Conservation (phyloP, 352 stramenopile genomes). For the Aphanomyces astaci region DNA sequence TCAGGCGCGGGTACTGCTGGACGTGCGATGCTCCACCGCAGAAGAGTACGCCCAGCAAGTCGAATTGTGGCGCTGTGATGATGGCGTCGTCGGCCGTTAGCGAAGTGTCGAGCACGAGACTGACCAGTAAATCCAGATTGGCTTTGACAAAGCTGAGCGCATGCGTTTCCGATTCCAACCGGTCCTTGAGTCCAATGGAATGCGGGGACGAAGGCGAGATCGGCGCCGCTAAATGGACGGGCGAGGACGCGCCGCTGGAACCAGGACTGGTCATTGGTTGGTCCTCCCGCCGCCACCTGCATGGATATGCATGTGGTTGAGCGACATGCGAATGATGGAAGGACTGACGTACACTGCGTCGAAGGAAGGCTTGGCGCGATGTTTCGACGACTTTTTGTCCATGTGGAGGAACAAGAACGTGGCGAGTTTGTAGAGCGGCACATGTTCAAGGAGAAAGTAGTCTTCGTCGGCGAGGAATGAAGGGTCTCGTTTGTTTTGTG, state of each 20-base stretch:
- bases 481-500: conserved; percentile 12
- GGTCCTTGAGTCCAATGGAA: conserved; percentile 66
- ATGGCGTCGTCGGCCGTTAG: conserved; percentile 31
- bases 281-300: conserved; percentile 6
- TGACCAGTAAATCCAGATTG: conserved; percentile 69
- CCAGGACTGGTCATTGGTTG: conserved; percentile 29
- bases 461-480: conserved; percentile 45
- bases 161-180: conserved; percentile 69
- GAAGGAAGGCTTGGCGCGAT: conserved; percentile 38
- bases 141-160: conserved; percentile 72
- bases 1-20: conserved; percentile 48
- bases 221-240: conserved; percentile 6
- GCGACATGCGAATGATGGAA: conserved; percentile 27
- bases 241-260: background rate
- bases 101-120: conserved; percentile 50
- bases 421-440: conserved; percentile 68
- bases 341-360: conserved; percentile 51
- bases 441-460: conserved; percentile 38
- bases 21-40: conserved; percentile 45
- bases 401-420: conserved; percentile 78
- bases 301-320: background rate
- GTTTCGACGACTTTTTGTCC: conserved; percentile 32
- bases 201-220: conserved; percentile 67
- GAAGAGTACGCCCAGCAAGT: conserved; percentile 66
- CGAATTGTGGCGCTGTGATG: conserved; percentile 53